phyloP scores from a whole-genome alignment of 768 basidiomycete species.

The Cubamyces lactineus region DNA sequence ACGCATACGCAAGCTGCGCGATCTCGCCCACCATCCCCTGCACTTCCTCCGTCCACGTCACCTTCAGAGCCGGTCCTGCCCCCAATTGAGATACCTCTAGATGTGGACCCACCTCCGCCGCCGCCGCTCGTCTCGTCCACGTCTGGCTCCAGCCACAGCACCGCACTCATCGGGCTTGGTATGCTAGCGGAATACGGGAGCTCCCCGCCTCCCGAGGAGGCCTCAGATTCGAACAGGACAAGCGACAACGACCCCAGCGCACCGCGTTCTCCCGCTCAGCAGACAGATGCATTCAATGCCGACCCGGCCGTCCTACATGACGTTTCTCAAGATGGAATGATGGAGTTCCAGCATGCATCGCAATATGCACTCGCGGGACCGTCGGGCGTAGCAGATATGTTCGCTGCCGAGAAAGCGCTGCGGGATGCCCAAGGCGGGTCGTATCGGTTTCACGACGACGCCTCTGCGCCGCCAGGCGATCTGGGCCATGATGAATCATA shows the following conservation, averaged over 20 bases:
- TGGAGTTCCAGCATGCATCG: conserved; percentile 5
- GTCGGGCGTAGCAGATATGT: conserved; percentile 1
- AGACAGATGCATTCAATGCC: not conserved
- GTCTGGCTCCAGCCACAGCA: not conserved
- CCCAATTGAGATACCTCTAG: not conserved
- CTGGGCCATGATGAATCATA: not conserved
- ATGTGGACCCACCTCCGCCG: not conserved
- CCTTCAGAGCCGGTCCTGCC: not conserved
- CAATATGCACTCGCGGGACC: not conserved
- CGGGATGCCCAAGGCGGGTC: not conserved
- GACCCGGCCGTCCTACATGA: not conserved
- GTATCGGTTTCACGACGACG: not conserved
- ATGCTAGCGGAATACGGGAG: not conserved
- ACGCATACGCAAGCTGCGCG: too few relatives aligned
- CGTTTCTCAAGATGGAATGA: not conserved
- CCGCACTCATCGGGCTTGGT: not conserved
- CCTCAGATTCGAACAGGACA: not conserved
- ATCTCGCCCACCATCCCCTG: not conserved
- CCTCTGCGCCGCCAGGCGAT: not conserved
- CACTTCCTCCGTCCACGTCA: not conserved
- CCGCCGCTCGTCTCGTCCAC: not conserved
- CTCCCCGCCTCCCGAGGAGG: not conserved
- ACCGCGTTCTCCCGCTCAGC: not conserved
- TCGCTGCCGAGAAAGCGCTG: conserved; percentile 7
- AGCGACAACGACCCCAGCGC: not conserved